Percentiles rank a stretch among this genome's conserved stretches.
phyloP scores from a whole-genome alignment of 176 grass and related monocot species.

The Raddia guianensis region DNA sequence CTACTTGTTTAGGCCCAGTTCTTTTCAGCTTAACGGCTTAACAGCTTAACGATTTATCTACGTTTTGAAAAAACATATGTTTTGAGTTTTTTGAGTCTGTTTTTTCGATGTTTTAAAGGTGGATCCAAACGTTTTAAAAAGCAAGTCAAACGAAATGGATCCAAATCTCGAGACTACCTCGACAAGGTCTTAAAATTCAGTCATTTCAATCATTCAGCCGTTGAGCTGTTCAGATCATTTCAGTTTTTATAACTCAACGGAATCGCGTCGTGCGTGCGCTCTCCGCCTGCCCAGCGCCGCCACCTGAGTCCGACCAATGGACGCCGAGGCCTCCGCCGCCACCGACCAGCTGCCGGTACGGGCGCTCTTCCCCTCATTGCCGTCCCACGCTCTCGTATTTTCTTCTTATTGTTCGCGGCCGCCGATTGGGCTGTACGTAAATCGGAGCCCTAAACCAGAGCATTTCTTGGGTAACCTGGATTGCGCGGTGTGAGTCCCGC shows the following conservation, averaged over 20 bases:
- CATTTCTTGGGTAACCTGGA: background rate
- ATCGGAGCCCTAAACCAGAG: conserved; percentile 24
- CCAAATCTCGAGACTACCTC: too few relatives aligned
- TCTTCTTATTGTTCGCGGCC: background rate
- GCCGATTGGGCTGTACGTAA: background rate
- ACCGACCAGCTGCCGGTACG: conserved; percentile 43
- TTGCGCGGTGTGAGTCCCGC: background rate
- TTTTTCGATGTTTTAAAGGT: too few relatives aligned
- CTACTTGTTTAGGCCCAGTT: too few relatives aligned
- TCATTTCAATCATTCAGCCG: too few relatives aligned
- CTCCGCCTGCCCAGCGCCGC: conserved; percentile 25
- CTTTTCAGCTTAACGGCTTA: too few relatives aligned
- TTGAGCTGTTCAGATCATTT: too few relatives aligned
- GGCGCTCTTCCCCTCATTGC: conserved; percentile 19
- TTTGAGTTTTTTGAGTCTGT: too few relatives aligned
- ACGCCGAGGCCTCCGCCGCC: conserved; percentile 44
- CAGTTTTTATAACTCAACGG: conserved; percentile 27
- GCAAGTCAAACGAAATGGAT: too few relatives aligned
- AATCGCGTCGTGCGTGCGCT: conserved; percentile 14
- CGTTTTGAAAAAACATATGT: too few relatives aligned
- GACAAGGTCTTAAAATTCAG: too few relatives aligned
- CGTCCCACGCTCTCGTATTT: background rate
- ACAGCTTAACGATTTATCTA: too few relatives aligned
- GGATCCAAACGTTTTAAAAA: too few relatives aligned
- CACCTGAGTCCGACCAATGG: conserved; percentile 27